Evolutionary conservation across 2,329 filamentous ascomycete genomes (phyloP).

Genomic region (Ophiostoma perfectum): DNA sequence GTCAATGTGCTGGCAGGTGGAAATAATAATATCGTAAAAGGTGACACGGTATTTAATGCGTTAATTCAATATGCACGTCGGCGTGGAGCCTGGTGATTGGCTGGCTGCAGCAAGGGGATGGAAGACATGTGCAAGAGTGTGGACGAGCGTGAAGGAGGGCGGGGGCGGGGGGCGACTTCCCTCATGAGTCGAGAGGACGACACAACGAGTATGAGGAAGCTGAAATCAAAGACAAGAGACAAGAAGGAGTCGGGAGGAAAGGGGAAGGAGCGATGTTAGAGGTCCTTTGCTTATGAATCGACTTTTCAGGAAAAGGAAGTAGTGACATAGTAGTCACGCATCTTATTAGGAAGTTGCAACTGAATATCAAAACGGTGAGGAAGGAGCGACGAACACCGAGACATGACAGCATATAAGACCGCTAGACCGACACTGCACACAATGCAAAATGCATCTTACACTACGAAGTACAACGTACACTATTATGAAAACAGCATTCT

Average conservation of each 20-base stretch:
- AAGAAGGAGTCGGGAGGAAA: neutral
- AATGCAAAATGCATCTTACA: neutral
- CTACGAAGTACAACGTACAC: no score
- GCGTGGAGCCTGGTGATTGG: constrained; percentile 27
- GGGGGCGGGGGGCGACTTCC: constrained; percentile 14
- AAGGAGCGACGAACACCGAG: neutral
- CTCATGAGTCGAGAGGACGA: neutral
- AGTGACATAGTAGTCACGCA: neutral
- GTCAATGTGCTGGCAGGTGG: constrained; percentile 13
- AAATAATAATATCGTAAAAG: neutral
- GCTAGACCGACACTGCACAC: neutral
- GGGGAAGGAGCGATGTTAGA: neutral
- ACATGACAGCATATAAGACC: constrained; percentile 5
- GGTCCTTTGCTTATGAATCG: neutral
- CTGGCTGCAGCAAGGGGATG: constrained; percentile 16
- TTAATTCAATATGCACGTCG: constrained; percentile 11
- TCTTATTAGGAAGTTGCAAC: neutral
- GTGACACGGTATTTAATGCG: neutral
- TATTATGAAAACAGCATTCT: neutral
- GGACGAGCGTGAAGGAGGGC: constrained; percentile 10
- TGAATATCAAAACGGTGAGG: constrained; percentile 8
- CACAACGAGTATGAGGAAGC: neutral
- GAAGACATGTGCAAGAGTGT: constrained; percentile 4
- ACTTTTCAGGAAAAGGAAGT: neutral
- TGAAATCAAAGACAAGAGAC: neutral